A percentile compares a stretch with the other conserved stretches of the same genome.
phyloP scores from a whole-genome alignment of 768 basidiomycete genomes.

The Russula sp. region DNA sequence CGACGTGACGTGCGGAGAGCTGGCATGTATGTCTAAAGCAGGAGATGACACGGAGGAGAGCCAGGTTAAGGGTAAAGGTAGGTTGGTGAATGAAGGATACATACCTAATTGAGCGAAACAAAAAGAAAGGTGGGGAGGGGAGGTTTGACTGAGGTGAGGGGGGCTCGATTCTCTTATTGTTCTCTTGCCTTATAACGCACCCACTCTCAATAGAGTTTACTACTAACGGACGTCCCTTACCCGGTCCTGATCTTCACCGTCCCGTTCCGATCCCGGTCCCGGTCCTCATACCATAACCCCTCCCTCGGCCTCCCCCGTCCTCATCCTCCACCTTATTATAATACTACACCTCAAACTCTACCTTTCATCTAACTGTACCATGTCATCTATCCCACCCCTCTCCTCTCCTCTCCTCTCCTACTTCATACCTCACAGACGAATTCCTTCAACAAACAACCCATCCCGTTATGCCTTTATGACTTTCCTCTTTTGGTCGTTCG shows the following conservation, averaged over 20 bases:
- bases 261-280: not conserved
- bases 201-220: not conserved
- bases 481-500: conserved; percentile 12
- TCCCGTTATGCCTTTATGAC: conserved; percentile 6
- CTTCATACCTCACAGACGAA: no score
- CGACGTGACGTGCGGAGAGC: conserved; percentile 21
- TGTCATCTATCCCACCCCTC: not conserved
- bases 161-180: conserved; percentile 17
- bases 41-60: not conserved
- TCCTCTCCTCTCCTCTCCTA: not conserved
- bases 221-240: not conserved
- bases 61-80: no score
- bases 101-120: conserved; percentile 25
- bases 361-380: no score
- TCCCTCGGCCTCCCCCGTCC: not conserved
- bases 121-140: conserved; percentile 6
- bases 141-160: no score
- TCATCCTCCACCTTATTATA: not conserved
- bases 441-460: not conserved
- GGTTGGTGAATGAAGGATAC: not conserved
- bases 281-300: no score
- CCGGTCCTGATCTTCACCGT: not conserved
- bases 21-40: conserved; percentile 22
- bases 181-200: conserved; percentile 21
- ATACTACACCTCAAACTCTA: no score